A percentile compares a stretch with the other conserved stretches of the same genome.
Conservation (phyloP, 1,284 basidiomycete species). For the Leucoagaricus sp. region DNA sequence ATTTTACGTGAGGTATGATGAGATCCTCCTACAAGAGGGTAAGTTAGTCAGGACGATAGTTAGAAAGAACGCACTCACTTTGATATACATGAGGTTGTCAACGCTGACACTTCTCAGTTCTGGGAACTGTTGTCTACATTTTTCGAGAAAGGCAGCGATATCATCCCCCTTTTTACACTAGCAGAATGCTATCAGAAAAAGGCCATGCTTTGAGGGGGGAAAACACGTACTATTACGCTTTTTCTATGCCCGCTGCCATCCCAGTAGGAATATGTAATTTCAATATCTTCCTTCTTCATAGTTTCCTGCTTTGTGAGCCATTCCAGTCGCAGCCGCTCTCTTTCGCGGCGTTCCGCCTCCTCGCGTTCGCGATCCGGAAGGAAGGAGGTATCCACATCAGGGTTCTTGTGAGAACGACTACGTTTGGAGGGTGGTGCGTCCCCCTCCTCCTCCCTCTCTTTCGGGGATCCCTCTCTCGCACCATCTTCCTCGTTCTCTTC, state of each 20-base stretch:
- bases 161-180: constrained; percentile 99
- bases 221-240: constrained; percentile 74
- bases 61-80: constrained; percentile 50
- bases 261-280: constrained; percentile 97
- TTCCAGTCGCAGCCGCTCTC: constrained; percentile 87
- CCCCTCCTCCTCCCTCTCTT: constrained; percentile 36
- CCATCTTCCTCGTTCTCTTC: constrained; percentile 41
- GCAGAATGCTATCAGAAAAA: not conserved
- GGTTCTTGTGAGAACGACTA: constrained; percentile 90
- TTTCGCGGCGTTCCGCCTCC: constrained; percentile 83
- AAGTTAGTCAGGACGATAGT: not conserved
- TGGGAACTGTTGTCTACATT: constrained; percentile 90
- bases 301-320: constrained; percentile 91
- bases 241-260: constrained; percentile 97
- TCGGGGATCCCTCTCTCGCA: constrained; percentile 30
- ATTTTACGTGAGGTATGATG: constrained; percentile 85
- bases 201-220: not conserved
- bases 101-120: constrained; percentile 89
- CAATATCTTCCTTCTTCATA: constrained; percentile 87
- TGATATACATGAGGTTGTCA: constrained; percentile 99
- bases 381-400: constrained; percentile 96
- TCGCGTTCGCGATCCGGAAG: constrained; percentile 96
- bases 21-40: constrained; percentile 77
- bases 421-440: constrained; percentile 61
- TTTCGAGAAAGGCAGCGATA: constrained; percentile 88